Conservation (phyloP, 2,329 filamentous ascomycete genomes). For the Colletotrichum salicis region DNA sequence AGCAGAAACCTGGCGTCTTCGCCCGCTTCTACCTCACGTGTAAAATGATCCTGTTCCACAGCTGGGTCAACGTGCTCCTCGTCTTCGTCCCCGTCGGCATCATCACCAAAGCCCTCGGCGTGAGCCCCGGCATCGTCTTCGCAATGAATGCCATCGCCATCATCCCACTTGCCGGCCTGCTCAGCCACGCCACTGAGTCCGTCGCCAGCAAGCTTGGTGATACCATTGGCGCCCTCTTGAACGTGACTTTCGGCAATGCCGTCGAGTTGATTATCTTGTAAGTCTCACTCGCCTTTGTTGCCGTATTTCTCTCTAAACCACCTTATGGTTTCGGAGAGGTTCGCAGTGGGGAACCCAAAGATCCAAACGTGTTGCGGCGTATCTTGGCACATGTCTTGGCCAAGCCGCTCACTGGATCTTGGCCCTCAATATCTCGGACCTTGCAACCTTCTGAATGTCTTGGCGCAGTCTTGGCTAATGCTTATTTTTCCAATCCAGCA, state of each 20-base stretch:
- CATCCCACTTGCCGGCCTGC: conserved; percentile 76
- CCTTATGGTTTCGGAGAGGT: not conserved
- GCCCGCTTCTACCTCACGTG: conserved; percentile 31
- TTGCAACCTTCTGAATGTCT: conserved; percentile 12
- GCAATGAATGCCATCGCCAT: conserved; percentile 81
- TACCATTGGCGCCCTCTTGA: conserved; percentile 77
- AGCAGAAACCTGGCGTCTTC: conserved; percentile 15
- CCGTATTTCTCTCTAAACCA: not conserved
- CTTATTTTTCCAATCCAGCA: conserved; percentile 48
- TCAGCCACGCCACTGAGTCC: conserved; percentile 79
- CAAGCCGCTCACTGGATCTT: conserved; percentile 26
- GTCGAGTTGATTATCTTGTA: conserved; percentile 83
- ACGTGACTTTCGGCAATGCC: conserved; percentile 82
- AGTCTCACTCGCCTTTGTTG: conserved; percentile 39
- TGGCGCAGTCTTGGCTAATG: conserved; percentile 32
- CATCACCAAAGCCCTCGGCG: conserved; percentile 66
- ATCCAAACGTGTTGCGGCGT: not conserved
- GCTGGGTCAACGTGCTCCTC: conserved; percentile 81
- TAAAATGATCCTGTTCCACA: conserved; percentile 71
- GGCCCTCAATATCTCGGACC: conserved; percentile 17
- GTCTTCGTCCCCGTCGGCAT: conserved; percentile 85
- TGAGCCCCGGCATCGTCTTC: conserved; percentile 69
- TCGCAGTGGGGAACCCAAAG: conserved; percentile 10
- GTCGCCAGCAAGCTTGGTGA: conserved; percentile 79
- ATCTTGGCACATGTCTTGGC: conserved; percentile 30